Percentiles rank a stretch among this genome's conserved stretches.
Evolutionary conservation across 768 basidiomycete species (phyloP).

Genomic region (Coprinopsis strossmayeri): DNA sequence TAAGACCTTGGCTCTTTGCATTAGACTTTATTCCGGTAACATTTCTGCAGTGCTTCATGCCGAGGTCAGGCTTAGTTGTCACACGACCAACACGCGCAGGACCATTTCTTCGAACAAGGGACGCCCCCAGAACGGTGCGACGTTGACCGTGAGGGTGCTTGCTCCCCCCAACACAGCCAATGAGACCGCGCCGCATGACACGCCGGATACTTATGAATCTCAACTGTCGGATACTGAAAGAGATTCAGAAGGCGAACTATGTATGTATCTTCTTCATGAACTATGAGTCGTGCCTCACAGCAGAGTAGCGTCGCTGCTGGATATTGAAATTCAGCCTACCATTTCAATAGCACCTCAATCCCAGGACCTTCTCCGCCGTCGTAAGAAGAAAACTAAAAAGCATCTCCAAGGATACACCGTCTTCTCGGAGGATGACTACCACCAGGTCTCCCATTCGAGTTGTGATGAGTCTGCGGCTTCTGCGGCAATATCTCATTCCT

Average conservation of each 20-base stretch:
- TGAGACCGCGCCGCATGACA: constrained; percentile 13
- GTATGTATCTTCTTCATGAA: too few species aligned
- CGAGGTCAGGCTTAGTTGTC: constrained; percentile 41
- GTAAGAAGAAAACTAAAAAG: constrained; percentile 12
- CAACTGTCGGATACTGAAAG: too few species aligned
- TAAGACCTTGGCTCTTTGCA: background rate
- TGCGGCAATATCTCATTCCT: background rate
- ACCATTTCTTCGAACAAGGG: constrained; percentile 27
- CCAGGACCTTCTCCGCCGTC: constrained; percentile 16
- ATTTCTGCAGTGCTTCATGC: constrained; percentile 21
- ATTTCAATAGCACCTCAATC: too few species aligned
- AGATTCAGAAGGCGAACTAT: too few species aligned
- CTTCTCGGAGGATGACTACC: constrained; percentile 34
- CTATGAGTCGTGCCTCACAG: too few species aligned
- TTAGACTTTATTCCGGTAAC: background rate
- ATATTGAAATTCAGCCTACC: too few species aligned
- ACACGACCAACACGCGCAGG: constrained; percentile 19
- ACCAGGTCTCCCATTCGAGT: constrained; percentile 13
- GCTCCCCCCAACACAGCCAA: constrained; percentile 14
- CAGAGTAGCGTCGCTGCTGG: too few species aligned
- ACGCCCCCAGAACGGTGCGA: constrained; percentile 35
- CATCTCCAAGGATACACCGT: constrained; percentile 32
- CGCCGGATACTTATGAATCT: constrained; percentile 13
- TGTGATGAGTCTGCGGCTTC: constrained; percentile 15
- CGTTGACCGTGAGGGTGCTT: constrained; percentile 21